Base-by-base conservation (phyloP, 352 stramenopile genomes). In the Pythium grandisporangium region DNA sequence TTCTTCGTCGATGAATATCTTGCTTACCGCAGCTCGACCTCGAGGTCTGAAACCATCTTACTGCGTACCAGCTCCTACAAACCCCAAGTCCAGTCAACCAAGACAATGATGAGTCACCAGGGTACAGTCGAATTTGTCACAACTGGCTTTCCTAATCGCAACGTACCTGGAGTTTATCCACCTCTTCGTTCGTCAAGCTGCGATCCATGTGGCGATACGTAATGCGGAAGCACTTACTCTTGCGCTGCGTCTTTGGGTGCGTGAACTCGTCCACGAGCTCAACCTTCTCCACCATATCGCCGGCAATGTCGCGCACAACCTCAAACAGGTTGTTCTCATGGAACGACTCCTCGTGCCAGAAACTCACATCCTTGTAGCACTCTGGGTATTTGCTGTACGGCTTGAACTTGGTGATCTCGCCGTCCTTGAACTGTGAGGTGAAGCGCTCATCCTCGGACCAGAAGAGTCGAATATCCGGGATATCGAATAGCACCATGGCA, bases 391-490 rank as follows among this genome's bases (percentile, higher is more conserved):
- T 99, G 70, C 76, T 97, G 70, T 98, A 99, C 7, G 95, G 86
- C 58, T 97, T 95, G 60, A 99, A 99, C 51, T 88, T 95, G 19
- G 81, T 86, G 70, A 98, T 97, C 51, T 93, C 44, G 10, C 92
- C 94, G 44, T 93, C 72, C 53, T 89, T 66, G 60, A 96, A 96
- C 51, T 96, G 87, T 48, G 74, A 97, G 37, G 87, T 70, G 61
- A 98, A 98, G 26, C 96, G 77, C 46, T 76, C 37, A 69, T 99
- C 96, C 26, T 96, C 63, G 0, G 85, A 96, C 96, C 96, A 99
- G 74, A 99, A 99, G 12, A 99, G 61, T 27, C 97, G 95, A 71
- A 99, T 99, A 56, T 99, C 97, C 3, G 97, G 96, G 62, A 99
- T 99, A 37, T 97, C 70, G 66, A 99, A 99, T 17, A 99, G 67